Evolutionary conservation across 176 grass and related monocot species (phyloP).

Genomic region (Oryza meridionalis): DNA sequence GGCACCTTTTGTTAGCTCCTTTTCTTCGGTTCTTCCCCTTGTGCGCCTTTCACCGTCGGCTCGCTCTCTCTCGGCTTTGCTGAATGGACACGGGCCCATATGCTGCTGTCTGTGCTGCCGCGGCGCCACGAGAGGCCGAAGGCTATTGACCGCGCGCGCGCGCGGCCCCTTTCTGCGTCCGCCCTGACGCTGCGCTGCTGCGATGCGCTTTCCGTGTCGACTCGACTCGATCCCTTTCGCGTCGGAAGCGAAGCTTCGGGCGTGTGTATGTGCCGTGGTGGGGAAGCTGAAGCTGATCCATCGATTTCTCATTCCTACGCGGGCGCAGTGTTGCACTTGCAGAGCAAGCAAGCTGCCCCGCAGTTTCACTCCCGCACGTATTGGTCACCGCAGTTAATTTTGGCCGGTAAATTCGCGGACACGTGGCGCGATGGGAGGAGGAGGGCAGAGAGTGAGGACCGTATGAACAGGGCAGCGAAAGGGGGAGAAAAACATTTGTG

Average conservation of each 20-base stretch:
- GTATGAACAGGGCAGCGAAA: not conserved
- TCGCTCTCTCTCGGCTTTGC: not conserved
- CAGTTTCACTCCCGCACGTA: not conserved
- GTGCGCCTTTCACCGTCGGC: not conserved
- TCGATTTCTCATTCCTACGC: too few relatives aligned
- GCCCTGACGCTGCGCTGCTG: conserved; percentile 23
- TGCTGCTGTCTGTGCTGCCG: too few relatives aligned
- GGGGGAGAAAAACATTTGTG: not conserved
- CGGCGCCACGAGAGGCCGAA: not conserved
- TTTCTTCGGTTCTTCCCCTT: too few relatives aligned
- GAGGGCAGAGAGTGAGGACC: not conserved
- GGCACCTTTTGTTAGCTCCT: not conserved
- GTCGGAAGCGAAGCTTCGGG: conserved; percentile 32
- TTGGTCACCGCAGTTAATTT: not conserved
- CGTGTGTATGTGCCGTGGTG: conserved; percentile 21
- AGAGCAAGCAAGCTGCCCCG: not conserved
- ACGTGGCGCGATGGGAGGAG: not conserved
- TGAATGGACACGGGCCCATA: too few relatives aligned
- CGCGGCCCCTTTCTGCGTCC: conserved; percentile 20
- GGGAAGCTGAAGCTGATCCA: not conserved
- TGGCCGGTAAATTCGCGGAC: not conserved
- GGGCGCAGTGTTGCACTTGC: not conserved
- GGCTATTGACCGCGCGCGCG: not conserved
- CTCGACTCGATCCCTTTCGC: not conserved
- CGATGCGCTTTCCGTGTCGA: conserved; percentile 34